phyloP scores from a whole-genome alignment of 2,329 filamentous ascomycete genomes.

The Alternaria dauci region DNA sequence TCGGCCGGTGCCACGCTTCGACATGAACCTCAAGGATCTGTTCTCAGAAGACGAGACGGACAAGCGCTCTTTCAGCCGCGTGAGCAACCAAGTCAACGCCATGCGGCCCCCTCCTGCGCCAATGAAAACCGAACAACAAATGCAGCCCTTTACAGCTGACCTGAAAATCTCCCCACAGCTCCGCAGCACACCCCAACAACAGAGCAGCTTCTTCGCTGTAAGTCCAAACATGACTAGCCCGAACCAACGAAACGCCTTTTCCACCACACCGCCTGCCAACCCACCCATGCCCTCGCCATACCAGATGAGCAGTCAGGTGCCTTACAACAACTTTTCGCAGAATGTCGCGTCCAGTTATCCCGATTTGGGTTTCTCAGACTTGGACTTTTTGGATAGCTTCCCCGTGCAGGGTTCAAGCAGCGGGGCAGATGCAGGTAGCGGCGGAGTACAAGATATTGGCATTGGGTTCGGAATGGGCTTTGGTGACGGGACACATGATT shows the following conservation, averaged over 20 bases:
- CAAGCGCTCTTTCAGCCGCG: constrained; percentile 49
- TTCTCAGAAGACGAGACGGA: constrained; percentile 53
- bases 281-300: constrained; percentile 34
- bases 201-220: constrained; percentile 13
- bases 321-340: constrained; percentile 43
- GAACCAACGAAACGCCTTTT: constrained; percentile 26
- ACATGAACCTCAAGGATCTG: constrained; percentile 55
- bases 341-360: constrained; percentile 41
- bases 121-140: constrained; percentile 35
- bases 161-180: constrained; percentile 49
- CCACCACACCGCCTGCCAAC: constrained; percentile 8
- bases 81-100: constrained; percentile 47
- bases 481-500: constrained; percentile 65
- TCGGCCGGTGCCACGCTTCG: constrained; percentile 64
- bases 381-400: constrained; percentile 65
- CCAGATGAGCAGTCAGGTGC: constrained; percentile 39
- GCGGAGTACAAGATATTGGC: constrained; percentile 65
- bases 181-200: constrained; percentile 31
- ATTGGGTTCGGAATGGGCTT: constrained; percentile 63
- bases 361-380: constrained; percentile 54
- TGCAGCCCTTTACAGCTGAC: constrained; percentile 36
- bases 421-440: constrained; percentile 48
- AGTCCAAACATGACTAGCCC: constrained; percentile 27
- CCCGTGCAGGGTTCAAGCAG: constrained; percentile 41
- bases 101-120: constrained; percentile 44